Evolutionary conservation across 768 basidiomycete genomes (phyloP), one percentile per base, ranked within the genome.

Genomic region (Pulveroboletus ravenelii): DNA sequence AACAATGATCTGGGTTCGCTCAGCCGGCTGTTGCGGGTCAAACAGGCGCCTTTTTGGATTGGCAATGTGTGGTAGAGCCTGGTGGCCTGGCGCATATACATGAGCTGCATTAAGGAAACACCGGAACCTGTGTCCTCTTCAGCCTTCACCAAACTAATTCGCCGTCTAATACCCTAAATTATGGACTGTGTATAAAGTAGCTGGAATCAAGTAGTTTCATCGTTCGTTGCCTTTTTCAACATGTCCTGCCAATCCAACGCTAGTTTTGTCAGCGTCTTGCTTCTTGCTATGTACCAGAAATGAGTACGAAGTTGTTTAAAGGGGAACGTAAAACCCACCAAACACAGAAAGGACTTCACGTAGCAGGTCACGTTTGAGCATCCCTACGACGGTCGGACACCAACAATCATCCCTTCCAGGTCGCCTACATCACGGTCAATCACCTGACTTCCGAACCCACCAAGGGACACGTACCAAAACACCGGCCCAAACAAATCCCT

Each of bases 401-500:
- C 91, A 94, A 32, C 59, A 57, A 12, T 79, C 76, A 3, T 89
- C 74, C 36, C 78, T 74, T 15, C 78, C 77, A 41, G 87, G 84
- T 31, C 87, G 81, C 81, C 87, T 87, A 47, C 17, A 51, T 34
- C 47, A 30, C 47, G 1, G 2, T 47, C 51, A 48, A 29, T 15
- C 35, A 31, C 6, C 12, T 39, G 48, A 34, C n/a, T n/a, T 12
- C 20, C 34, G 20, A 37, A 52, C 50, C 23, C 38, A 17, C 25
- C 9, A 17, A 15, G 17, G 13, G 6, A 6, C 45, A 78, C 88
- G 51, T 62, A 94, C 94, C 84, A 87, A 69, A 90, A 95, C 35
- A 93, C 72, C 0, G 93, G 94, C 14, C 94, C 93, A 59, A 88
- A 84, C 46, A 98, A 74, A 55, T 97, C 96, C 67, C 80, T 86